Percentiles rank a stretch among this genome's conserved stretches.
phyloP scores from a whole-genome alignment of 169 alveolate genomes.

The Plasmodium inui region DNA sequence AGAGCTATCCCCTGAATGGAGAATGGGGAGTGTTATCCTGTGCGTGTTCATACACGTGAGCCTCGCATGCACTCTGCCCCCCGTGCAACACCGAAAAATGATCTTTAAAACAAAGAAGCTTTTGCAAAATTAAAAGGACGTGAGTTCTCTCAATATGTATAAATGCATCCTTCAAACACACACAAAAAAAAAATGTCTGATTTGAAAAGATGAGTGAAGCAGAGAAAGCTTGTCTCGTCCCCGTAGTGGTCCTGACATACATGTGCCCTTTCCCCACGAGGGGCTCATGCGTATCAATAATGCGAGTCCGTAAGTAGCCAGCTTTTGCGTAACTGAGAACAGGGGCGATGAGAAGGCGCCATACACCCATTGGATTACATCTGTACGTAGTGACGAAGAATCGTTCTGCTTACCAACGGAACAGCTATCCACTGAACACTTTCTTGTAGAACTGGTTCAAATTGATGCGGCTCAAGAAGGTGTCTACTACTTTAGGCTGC shows the following conservation, averaged over 20 bases:
- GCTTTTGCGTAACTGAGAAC: neutral
- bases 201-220: neutral
- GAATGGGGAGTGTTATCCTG: too few species aligned
- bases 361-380: neutral
- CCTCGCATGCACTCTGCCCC: too few species aligned
- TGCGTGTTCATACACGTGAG: too few species aligned
- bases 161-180: too few species aligned
- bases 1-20: too few species aligned
- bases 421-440: slow-evolving; percentile 1
- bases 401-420: neutral
- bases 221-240: neutral
- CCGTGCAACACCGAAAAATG: too few species aligned
- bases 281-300: neutral
- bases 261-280: neutral
- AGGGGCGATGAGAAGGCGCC: neutral
- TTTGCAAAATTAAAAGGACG: too few species aligned
- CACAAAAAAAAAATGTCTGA: neutral
- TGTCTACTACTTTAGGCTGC: slow-evolving; percentile 43
- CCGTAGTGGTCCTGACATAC: neutral
- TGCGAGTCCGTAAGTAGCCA: neutral
- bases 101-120: too few species aligned
- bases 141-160: too few species aligned
- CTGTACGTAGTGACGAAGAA: neutral
- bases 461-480: slow-evolving; percentile 24
- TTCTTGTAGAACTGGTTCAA: slow-evolving; percentile 24